These are phyloP conservation scores for Asterophora parasitica DNA, from an alignment of 768 basidiomycete genomes.

Conservation along the genomic window DNA sequence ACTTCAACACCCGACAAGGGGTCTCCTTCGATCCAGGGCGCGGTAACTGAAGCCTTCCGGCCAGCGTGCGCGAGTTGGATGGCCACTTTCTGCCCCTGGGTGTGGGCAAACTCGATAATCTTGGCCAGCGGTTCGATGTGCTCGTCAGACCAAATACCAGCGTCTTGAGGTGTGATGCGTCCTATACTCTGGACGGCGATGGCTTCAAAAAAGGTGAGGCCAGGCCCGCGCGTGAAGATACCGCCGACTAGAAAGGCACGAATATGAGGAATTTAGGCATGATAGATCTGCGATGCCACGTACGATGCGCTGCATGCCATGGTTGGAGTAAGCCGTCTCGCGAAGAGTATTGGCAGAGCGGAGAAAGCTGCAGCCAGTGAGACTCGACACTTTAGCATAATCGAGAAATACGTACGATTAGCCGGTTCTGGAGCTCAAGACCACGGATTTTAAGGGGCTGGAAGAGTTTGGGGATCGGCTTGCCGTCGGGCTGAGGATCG, in stretches of 20 bases:
- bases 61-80: constrained; percentile 78
- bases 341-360: constrained; percentile 58
- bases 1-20: constrained; percentile 28
- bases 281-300: constrained; percentile 8
- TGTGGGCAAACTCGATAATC: constrained; percentile 69
- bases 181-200: constrained; percentile 57
- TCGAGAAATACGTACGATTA: constrained; percentile 35
- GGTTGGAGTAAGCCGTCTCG: constrained; percentile 45
- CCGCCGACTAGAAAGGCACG: constrained; percentile 38
- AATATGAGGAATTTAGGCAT: not conserved
- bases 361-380: constrained; percentile 36
- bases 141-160: constrained; percentile 59
- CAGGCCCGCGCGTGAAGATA: constrained; percentile 50
- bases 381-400: not conserved
- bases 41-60: constrained; percentile 61
- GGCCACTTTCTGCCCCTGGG: constrained; percentile 62
- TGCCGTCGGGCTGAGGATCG: constrained; percentile 34
- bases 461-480: constrained; percentile 36
- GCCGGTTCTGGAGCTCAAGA: constrained; percentile 49
- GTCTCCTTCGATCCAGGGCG: constrained; percentile 52
- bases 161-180: constrained; percentile 63
- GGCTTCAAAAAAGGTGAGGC: constrained; percentile 60
- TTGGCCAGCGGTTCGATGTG: constrained; percentile 43
- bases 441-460: constrained; percentile 52
- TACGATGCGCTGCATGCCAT: constrained; percentile 62